Base-by-base conservation (phyloP, 1,284 basidiomycete species). In the Pseudozyma thailandica region DNA sequence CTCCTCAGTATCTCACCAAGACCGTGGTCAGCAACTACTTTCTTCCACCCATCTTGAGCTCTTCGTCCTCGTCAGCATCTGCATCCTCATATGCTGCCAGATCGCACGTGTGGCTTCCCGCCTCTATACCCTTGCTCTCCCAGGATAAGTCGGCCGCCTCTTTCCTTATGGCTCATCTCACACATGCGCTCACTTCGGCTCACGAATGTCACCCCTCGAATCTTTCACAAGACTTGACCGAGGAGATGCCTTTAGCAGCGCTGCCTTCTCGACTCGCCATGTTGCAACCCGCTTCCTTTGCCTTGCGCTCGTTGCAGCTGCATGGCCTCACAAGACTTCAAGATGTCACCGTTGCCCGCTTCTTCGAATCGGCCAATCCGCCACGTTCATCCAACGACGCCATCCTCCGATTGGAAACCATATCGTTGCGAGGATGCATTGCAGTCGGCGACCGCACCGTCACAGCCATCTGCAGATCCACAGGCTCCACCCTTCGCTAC, bases 271-370 rank as follows among this genome's bases (percentile, higher is more conserved):
- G 47, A 0, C 20, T 50, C 15, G 7, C 30, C 1, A 23, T 50
- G 18, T n/a, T 43, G 3, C 62, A 50, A 28, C 43, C 62, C 3
- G 43, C 49, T 7, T 47, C 55, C 12, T 64, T 64, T 33, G 61
- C 68, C 1, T 43, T 71, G 21, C 61, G 60, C 6, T 64, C 61
- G 12, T 21, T 71, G 41, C 68, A 64, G 38, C 50, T 71, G 7
- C 68, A 71, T 26, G 68, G 52, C 13, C 53, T 71, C n/a, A 71
- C 68, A 3, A 43, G 57, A 7, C 33, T 71, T 4, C 51, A 59
- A 31, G 68, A 71, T n/a, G 47, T 12, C 21, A 51, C 60, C 1
- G 47, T 71, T 1, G 60, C 60, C 1, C 51, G 57, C 20, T 55
- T 71, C 30, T 71, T 71, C 16, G 55, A 59, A 18, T 33, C 59